Evolutionary conservation across 1,139 yeast genomes (phyloP), one percentile per base, ranked within the genome.

Genomic region (Geotrichum armillariae): DNA sequence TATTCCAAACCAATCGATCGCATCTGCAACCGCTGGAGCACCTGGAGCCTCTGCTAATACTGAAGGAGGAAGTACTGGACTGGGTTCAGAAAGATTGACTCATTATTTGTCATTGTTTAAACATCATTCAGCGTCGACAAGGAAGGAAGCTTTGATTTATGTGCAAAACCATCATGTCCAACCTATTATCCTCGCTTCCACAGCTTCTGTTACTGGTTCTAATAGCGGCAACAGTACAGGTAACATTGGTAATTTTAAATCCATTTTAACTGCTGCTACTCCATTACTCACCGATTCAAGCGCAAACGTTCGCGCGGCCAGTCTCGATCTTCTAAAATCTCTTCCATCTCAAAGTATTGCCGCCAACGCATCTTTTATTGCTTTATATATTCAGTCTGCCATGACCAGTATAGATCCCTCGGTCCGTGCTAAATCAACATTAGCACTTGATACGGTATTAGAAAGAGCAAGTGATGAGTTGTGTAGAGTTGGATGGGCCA

Each of bases 401-500:
- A 93, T 93, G 98, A 87, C 98, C 16, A 97, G 93, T 64, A 85
- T 93, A 41, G 78, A 77, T 34, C 83, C 91, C 0, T 82, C 80
- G 7, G 80, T 90, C 35, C 77, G 95, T 43, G 78, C 79, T 47
- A 85, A 83, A 56, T 80, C 94, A 3, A 79, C 93, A 0, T 76
- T 75, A 52, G 84, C 83, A 58, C 69, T 90, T 32, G 72, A 72
- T 32, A 18, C 17, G 6, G 41, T 41, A 47, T 65, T 88, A 18
- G 73, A 75, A 21, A 50, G 54, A 20, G 60, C 58, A 40, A 60
- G 65, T n/a, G 54, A 53, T 31, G 65, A 60, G 48, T 55, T 66
- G 5, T 56, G 60, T n/a, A 61, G 73, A 1, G 56, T 64, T 22
- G 63, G 68, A 18, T 72, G 71, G 62, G 57, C 63, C 20, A 66